Conservation (phyloP, 371 early-diverging fungal genomes). For the Zychaea mexicana region DNA sequence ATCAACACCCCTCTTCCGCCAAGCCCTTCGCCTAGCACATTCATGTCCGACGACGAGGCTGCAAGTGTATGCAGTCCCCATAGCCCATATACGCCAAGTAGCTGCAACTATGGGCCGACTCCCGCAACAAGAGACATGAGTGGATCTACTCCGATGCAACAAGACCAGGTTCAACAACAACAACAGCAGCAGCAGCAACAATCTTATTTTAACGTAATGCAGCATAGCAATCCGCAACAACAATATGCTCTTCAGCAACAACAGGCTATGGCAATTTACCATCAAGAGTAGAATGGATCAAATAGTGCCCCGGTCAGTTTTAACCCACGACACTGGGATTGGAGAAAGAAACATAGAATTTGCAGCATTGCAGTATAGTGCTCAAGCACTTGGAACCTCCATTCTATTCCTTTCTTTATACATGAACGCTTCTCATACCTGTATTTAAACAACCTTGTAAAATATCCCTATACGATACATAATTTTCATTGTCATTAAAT, state of each 20-base stretch:
- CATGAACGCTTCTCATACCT: no score
- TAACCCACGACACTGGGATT: no score
- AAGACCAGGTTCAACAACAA: constrained; percentile 3
- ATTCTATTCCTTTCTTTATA: no score
- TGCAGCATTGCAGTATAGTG: no score
- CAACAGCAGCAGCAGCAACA: neutral
- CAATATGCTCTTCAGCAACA: neutral
- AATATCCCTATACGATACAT: no score
- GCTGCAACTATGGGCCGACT: neutral
- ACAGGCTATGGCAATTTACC: neutral
- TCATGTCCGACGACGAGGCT: constrained; percentile 24
- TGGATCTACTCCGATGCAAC: neutral
- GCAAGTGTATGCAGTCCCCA: constrained; percentile 19
- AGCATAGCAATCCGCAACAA: constrained; percentile 1
- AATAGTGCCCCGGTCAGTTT: no score
- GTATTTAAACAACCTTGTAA: no score
- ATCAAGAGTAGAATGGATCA: neutral
- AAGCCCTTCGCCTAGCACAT: constrained; percentile 22
- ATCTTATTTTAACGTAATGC: neutral
- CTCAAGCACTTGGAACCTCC: no score
- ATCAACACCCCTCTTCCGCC: constrained; percentile 15
- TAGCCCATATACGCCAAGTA: constrained; percentile 23
- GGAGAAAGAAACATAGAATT: no score
- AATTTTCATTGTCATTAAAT: no score
- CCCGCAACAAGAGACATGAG: neutral